Base-by-base conservation (phyloP, 2,329 filamentous ascomycete genomes). In the Colletotrichum theobromicola region DNA sequence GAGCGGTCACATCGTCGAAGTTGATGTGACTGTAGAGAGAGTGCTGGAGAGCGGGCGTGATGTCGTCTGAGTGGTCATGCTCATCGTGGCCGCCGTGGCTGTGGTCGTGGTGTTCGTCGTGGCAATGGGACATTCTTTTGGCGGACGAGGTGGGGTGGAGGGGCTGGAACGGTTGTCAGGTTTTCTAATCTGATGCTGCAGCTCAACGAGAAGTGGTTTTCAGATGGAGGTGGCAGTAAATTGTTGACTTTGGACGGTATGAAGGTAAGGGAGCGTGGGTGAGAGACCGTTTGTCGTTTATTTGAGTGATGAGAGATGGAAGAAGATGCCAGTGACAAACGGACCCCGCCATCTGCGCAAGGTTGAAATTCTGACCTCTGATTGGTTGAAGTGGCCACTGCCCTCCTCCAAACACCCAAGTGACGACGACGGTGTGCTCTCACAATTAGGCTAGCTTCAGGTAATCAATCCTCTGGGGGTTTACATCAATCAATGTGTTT, bases 21-120 rank as follows among this genome's bases (percentile, higher is more conserved):
- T 96, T 92, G 84, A 99, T 95, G 82, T 98, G 94, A 77, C 94
- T 92, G 87, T 98, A 98, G 42, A 99, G 92, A 55, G 95, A 95
- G 79, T 93, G 93, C 84, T 98, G 96, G 18, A 98, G 88, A 2
- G 96, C 96, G 1, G 97, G 97, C 2, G 94, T 96, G 79, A 98
- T 91, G 87, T 98, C 96, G 86, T 98, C 94, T 61, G 91, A 93
- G 85, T 98, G 96, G 84, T 98, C 95, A 83, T 98, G 95, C 55
- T 87, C 90, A 78, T 92, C 87, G 72, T 87, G 85, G 77, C 87
- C 86, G 71, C 83, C 87, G 78, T 91, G 88, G 70, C 83, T 87
- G 78, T 91, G 88, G 75, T 86, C 81, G 28, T 81, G 81, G 78
- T 89, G 87, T 76, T 90, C 88, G 76, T 89, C 85, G 81, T 89